Evolutionary conservation across 176 grass and related monocot genomes (phyloP).

Genomic region (Carex myosuroides): DNA sequence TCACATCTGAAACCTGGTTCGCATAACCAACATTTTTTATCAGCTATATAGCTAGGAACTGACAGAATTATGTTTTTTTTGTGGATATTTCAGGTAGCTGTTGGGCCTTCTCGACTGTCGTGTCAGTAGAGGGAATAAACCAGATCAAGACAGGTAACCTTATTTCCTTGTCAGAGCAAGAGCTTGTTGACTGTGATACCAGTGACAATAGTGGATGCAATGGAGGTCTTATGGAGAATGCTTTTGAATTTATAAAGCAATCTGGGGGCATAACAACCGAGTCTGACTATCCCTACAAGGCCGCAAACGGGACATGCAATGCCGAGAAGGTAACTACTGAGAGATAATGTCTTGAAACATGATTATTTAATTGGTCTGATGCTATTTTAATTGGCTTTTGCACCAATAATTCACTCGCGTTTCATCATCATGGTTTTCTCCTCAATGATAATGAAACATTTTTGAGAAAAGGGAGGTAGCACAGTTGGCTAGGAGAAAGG

Average conservation of each 20-base stretch:
- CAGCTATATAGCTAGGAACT: background rate
- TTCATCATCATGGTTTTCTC: background rate
- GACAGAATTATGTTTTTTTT: background rate
- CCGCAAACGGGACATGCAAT: slow-evolving; percentile 51
- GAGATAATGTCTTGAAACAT: background rate
- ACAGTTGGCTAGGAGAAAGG: too few species aligned
- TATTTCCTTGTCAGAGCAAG: slow-evolving; percentile 63
- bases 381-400: background rate
- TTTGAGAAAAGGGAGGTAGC: too few species aligned
- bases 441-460: background rate
- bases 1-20: background rate
- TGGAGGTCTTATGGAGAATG: slow-evolving; percentile 70
- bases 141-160: slow-evolving; percentile 42
- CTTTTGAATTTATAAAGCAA: slow-evolving; percentile 66
- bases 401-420: too few species aligned
- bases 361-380: background rate
- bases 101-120: slow-evolving; percentile 67
- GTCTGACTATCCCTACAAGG: slow-evolving; percentile 51
- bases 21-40: background rate
- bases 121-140: slow-evolving; percentile 69
- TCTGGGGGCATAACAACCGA: slow-evolving; percentile 54
- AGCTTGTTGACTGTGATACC: slow-evolving; percentile 72
- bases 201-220: slow-evolving; percentile 42
- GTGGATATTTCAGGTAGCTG: slow-evolving; percentile 33
- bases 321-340: background rate